phyloP scores from a whole-genome alignment of 371 early-diverging fungal species.

The Mucor circinelloides region DNA sequence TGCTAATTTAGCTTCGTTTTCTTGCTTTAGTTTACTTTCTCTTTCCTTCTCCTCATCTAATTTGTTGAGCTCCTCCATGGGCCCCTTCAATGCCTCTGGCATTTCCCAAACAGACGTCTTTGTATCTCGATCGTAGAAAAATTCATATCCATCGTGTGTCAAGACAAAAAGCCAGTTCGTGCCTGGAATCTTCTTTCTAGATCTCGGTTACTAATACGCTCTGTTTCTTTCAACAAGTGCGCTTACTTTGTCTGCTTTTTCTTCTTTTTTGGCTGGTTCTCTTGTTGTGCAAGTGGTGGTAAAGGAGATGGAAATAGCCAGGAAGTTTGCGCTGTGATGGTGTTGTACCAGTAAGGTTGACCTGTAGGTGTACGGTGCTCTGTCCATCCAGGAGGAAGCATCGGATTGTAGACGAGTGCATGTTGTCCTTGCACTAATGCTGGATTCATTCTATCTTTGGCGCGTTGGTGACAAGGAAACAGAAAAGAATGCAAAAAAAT shows the following conservation, averaged over 20 bases:
- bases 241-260: slow-evolving; percentile 42
- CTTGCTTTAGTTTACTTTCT: slow-evolving; percentile 13
- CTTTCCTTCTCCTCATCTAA: slow-evolving; percentile 27
- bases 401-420: slow-evolving; percentile 3
- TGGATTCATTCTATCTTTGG: slow-evolving; percentile 5
- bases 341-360: slow-evolving; percentile 62
- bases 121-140: slow-evolving; percentile 72
- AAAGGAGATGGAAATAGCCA: slow-evolving; percentile 53
- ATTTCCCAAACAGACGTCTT: slow-evolving; percentile 74
- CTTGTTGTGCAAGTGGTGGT: slow-evolving; percentile 5
- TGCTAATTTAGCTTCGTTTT: slow-evolving; percentile 33
- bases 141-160: slow-evolving; percentile 75
- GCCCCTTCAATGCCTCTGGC: slow-evolving; percentile 53
- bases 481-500: not conserved
- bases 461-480: not conserved
- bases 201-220: slow-evolving; percentile 21
- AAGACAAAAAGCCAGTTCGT: slow-evolving; percentile 76
- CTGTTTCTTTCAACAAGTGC: slow-evolving; percentile 18
- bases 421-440: not conserved
- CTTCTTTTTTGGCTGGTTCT: slow-evolving; percentile 23
- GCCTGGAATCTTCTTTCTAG: slow-evolving; percentile 68
- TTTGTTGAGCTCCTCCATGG: slow-evolving; percentile 43
- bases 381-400: slow-evolving; percentile 62
- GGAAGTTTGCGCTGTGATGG: slow-evolving; percentile 53
- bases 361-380: slow-evolving; percentile 62